These are phyloP conservation scores for Lizonia empirigonia DNA, from an alignment of 2,329 filamentous ascomycete species.

Conservation along the genomic window DNA sequence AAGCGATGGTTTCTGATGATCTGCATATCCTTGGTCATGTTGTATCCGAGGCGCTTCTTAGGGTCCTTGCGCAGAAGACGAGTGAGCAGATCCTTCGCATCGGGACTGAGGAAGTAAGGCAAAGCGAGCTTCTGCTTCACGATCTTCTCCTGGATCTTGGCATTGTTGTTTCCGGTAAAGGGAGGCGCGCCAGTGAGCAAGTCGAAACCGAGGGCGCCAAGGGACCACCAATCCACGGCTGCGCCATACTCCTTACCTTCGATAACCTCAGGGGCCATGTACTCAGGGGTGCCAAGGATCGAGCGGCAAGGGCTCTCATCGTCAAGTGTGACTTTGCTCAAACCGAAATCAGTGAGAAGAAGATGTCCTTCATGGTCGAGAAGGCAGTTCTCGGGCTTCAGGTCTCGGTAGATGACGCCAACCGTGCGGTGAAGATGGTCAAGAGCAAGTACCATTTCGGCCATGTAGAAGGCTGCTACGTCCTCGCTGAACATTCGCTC, in stretches of 20 bases:
- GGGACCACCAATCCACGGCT: conserved; percentile 98
- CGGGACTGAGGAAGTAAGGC: conserved; percentile 87
- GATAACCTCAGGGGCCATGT: conserved; percentile 98
- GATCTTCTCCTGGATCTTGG: conserved; percentile 96
- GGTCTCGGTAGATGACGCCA: conserved; percentile 92
- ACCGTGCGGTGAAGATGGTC: conserved; percentile 91
- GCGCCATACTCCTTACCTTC: conserved; percentile 88
- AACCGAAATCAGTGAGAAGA: conserved; percentile 92
- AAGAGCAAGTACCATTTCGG: conserved; percentile 92
- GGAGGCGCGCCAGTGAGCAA: conserved; percentile 91
- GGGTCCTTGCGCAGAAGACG: conserved; percentile 92
- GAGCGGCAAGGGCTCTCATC: conserved; percentile 78
- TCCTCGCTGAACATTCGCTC: conserved; percentile 95
- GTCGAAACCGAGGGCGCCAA: conserved; percentile 90
- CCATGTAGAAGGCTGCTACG: conserved; percentile 95
- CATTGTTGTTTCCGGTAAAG: conserved; percentile 87
- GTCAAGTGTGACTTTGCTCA: conserved; percentile 90
- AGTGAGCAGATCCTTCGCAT: conserved; percentile 92
- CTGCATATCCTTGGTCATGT: conserved; percentile 85
- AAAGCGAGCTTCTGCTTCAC: conserved; percentile 87
- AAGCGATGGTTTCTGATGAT: conserved; percentile 92
- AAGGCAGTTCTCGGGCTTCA: conserved; percentile 98
- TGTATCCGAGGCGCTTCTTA: conserved; percentile 81
- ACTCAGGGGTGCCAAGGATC: conserved; percentile 92
- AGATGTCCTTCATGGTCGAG: conserved; percentile 90